Percentiles rank a stretch among this genome's conserved stretches.
phyloP scores from a whole-genome alignment of 2,329 filamentous ascomycete genomes.

The Trichophaea hybrida region DNA sequence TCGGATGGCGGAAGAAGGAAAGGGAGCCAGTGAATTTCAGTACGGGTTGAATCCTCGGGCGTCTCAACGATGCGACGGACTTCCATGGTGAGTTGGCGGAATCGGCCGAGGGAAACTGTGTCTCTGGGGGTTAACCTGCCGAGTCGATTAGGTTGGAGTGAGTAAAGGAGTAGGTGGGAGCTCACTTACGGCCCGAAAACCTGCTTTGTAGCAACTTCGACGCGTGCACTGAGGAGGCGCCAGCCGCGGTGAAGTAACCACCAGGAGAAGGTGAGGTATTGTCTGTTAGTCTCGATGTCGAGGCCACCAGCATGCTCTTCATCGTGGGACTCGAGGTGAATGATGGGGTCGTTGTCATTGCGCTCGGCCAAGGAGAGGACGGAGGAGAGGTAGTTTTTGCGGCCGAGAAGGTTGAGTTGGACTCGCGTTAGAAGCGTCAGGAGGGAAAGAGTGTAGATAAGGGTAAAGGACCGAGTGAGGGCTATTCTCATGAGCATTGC shows the following conservation, averaged over 20 bases:
- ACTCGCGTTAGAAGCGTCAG: conserved; percentile 85
- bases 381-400: conserved; percentile 87
- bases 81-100: conserved; percentile 67
- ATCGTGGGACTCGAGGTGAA: conserved; percentile 64
- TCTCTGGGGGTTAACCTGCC: conserved; percentile 62
- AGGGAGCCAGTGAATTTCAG: conserved; percentile 54
- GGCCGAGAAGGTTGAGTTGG: conserved; percentile 90
- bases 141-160: neutral
- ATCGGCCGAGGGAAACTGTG: conserved; percentile 63
- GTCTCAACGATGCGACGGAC: conserved; percentile 69
- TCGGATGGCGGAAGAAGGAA: conserved; percentile 68
- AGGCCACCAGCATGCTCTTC: conserved; percentile 85
- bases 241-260: conserved; percentile 90
- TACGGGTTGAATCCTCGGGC: neutral
- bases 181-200: conserved; percentile 56
- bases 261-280: conserved; percentile 94
- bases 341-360: conserved; percentile 49
- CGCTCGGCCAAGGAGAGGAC: conserved; percentile 65
- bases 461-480: conserved; percentile 76
- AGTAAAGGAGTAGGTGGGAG: neutral
- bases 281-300: conserved; percentile 90
- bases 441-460: conserved; percentile 80
- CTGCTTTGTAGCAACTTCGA: conserved; percentile 72
- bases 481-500: conserved; percentile 38
- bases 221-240: conserved; percentile 64